Conservation (phyloP, 768 basidiomycete genomes). For the Dioszegia aurantiaca region DNA sequence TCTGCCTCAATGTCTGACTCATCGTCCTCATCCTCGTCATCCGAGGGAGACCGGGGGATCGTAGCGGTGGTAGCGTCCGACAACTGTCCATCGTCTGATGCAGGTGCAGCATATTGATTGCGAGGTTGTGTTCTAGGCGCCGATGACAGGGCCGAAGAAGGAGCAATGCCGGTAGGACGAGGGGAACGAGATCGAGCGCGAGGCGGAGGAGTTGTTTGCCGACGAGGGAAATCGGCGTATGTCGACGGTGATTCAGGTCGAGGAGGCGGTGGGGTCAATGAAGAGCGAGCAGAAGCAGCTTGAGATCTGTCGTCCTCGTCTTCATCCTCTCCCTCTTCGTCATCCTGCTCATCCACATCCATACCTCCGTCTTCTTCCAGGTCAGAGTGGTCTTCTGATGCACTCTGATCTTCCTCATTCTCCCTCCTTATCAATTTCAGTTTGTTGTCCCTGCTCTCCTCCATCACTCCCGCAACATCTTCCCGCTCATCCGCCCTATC, state of each 20-base stretch:
- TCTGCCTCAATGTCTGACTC: conserved; percentile 8
- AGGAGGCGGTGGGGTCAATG: background rate
- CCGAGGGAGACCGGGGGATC: conserved; percentile 24
- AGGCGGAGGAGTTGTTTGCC: background rate
- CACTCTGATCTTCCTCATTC: background rate
- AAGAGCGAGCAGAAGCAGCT: background rate
- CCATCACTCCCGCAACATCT: background rate
- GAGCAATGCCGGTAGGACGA: conserved; percentile 1
- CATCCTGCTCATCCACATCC: conserved; percentile 17
- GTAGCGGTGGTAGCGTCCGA: conserved; percentile 41
- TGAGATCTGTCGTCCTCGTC: background rate
- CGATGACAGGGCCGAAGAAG: conserved; percentile 7
- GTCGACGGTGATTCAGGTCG: conserved; percentile 6
- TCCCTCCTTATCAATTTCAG: background rate
- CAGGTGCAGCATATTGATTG: background rate
- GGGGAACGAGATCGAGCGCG: conserved; percentile 9
- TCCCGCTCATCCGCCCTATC: conserved; percentile 7
- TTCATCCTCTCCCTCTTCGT: conserved; percentile 8
- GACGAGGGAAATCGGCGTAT: too few species aligned
- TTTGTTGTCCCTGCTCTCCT: background rate
- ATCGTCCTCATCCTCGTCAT: conserved; percentile 23
- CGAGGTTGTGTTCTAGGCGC: background rate
- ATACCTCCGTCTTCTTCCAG: conserved; percentile 9
- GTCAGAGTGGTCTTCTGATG: conserved; percentile 1
- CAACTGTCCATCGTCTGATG: conserved; percentile 24